Evolutionary conservation across 2,329 filamentous ascomycete species (phyloP).

Genomic region (Neurospora sp.): DNA sequence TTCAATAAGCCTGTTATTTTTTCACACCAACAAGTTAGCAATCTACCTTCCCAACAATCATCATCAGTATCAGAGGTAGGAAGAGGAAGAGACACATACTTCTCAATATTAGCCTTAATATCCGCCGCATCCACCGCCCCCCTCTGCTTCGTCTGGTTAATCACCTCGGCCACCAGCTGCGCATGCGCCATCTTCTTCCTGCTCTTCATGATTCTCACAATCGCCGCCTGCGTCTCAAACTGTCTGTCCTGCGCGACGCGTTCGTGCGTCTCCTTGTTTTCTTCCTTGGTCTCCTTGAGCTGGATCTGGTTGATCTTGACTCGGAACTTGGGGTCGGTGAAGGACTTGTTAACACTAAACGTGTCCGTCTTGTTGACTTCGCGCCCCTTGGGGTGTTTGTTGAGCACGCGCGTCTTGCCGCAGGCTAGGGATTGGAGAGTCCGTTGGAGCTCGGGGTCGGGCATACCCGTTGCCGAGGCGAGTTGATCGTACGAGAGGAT

Average conservation of each 20-base stretch:
- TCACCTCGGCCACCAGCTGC: conserved; percentile 86
- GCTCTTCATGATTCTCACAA: conserved; percentile 95
- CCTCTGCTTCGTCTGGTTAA: conserved; percentile 76
- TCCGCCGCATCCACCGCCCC: conserved; percentile 77
- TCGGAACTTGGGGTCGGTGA: conserved; percentile 72
- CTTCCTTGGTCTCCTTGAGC: conserved; percentile 87
- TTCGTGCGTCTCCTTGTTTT: conserved; percentile 91
- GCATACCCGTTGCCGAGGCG: conserved; percentile 61
- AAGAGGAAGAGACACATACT: conserved; percentile 34
- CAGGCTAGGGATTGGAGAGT: conserved; percentile 94
- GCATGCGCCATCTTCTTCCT: conserved; percentile 77
- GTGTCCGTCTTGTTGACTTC: conserved; percentile 73
- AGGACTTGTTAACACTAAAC: conserved; percentile 71
- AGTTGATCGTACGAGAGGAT: conserved; percentile 70
- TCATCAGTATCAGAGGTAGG: too few relatives aligned
- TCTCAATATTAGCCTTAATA: conserved; percentile 97
- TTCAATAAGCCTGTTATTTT: conserved; percentile 62
- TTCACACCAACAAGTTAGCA: not conserved
- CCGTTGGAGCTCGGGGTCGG: conserved; percentile 69
- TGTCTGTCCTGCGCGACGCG: conserved; percentile 81
- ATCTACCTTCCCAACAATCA: too few relatives aligned
- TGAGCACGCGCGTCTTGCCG: conserved; percentile 74
- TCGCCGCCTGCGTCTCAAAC: conserved; percentile 93
- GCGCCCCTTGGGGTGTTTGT: conserved; percentile 74
- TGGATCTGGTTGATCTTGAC: conserved; percentile 99